Percentiles rank a stretch among this genome's conserved stretches.
These are phyloP conservation scores for Kitagawia praeruptora DNA, from an alignment of 129 eudicot genomes.

Conservation along the genomic window DNA sequence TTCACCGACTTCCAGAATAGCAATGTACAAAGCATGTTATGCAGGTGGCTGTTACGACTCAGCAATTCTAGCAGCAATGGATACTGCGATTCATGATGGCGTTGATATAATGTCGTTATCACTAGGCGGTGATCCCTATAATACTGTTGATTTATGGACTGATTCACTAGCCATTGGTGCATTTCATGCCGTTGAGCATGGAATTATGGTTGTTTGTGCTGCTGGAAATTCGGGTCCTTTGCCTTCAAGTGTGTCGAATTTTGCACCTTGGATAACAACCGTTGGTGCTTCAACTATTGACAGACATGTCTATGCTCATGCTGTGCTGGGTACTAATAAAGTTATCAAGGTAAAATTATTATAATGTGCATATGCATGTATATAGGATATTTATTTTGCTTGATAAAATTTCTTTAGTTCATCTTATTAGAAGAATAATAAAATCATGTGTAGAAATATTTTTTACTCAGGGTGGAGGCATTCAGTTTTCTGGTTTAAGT, in stretches of 20 bases:
- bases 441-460: not conserved
- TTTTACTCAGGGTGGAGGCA: slow-evolving; percentile 64
- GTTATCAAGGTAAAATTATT: slow-evolving; percentile 41
- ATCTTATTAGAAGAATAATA: not conserved
- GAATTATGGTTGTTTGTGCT: slow-evolving; percentile 63
- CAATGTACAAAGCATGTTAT: slow-evolving; percentile 28
- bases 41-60: slow-evolving; percentile 45
- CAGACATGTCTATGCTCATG: slow-evolving; percentile 58
- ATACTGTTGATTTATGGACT: slow-evolving; percentile 26
- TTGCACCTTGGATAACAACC: slow-evolving; percentile 76
- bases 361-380: not conserved
- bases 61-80: slow-evolving; percentile 66
- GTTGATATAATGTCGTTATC: slow-evolving; percentile 74
- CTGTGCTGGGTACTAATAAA: slow-evolving; percentile 51
- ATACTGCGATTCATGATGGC: slow-evolving; percentile 76
- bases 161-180: slow-evolving; percentile 85
- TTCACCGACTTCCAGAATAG: slow-evolving; percentile 61
- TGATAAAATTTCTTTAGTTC: not conserved
- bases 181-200: slow-evolving; percentile 75
- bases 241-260: slow-evolving; percentile 38
- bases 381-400: not conserved
- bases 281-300: slow-evolving; percentile 88
- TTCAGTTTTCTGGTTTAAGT: slow-evolving; percentile 44
- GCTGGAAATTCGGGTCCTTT: slow-evolving; percentile 81
- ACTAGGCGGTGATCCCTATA: slow-evolving; percentile 38